A percentile compares a stretch with the other conserved stretches of the same genome.
These are phyloP conservation scores for Eucalyptus marginata DNA, from an alignment of 345 rosid genomes.

Conservation along the genomic window DNA sequence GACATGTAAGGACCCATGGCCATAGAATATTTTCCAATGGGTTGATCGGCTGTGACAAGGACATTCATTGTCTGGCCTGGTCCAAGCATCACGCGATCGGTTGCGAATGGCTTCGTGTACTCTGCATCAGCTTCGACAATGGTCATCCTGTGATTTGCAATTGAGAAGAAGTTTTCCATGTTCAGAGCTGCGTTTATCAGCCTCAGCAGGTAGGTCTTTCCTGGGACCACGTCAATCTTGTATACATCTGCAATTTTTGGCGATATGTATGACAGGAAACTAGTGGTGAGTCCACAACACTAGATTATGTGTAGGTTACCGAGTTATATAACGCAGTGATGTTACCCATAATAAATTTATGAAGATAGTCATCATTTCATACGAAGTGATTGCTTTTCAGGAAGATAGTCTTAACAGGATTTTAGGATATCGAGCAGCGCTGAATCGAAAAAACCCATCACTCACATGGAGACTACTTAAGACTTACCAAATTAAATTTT, in stretches of 20 bases:
- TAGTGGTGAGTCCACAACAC: neutral
- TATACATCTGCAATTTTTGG: slow-evolving; percentile 45
- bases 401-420: neutral
- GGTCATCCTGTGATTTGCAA: slow-evolving; percentile 69
- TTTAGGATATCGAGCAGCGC: neutral
- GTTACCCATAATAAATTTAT: neutral
- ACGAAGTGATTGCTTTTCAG: neutral
- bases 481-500: neutral
- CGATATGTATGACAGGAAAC: neutral
- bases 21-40: slow-evolving; percentile 59
- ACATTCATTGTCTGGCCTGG: slow-evolving; percentile 89
- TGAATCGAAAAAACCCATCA: neutral
- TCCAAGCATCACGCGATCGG: slow-evolving; percentile 68
- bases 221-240: slow-evolving; percentile 45
- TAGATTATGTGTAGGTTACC: neutral
- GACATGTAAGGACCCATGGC: slow-evolving; percentile 82
- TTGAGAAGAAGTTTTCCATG: slow-evolving; percentile 70
- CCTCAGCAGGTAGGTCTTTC: slow-evolving; percentile 67
- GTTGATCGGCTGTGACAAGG: slow-evolving; percentile 71
- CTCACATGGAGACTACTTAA: neutral
- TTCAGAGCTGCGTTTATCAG: slow-evolving; percentile 70
- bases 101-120: slow-evolving; percentile 65
- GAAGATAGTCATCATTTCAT: neutral
- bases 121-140: slow-evolving; percentile 80
- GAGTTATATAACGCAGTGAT: neutral